Base-by-base conservation (phyloP, 2,329 filamentous ascomycete genomes). In the Hymenoscyphus fructigenus region DNA sequence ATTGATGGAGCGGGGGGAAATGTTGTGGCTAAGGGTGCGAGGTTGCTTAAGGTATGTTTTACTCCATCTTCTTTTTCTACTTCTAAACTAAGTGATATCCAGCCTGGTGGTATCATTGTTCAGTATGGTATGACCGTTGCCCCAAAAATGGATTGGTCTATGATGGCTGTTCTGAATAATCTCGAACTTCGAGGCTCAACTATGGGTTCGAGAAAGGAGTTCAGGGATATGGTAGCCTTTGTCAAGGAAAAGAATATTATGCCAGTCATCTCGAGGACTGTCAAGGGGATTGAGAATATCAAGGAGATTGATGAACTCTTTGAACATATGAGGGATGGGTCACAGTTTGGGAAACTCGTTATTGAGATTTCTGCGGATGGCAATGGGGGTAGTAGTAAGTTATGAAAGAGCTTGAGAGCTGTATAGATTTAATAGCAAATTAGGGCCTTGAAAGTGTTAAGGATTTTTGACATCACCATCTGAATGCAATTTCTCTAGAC, bases 291-390 rank as follows among this genome's bases (percentile, higher is more conserved):
- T 70, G 88, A 90, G 61, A 88, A 93, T 71, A 71, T 96, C 6
- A 83, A 88, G n/a, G 89, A 81, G n/a, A 91, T 98, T 62, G 88
- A 98, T 66, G 82, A 82, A 0, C 77, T 97, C 60, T 98, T 97
- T 75, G 88, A 91, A 50, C 92, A 97, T 60, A 96, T 98, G 87
- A 92, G 91, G 75, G 85, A 87, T 5, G 92, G 90, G 0, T 88
- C 80, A 67, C 94, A 98, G 78, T 97, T 98, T 81, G 95, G 94
- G 12, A 98, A 98, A 79, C 78, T 98, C 71, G 92, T 97, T 1
- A 86, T 97, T 69, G 86, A 91, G 72, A 84, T 93, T 72, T 82
- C 62, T 23, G 23, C 23, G 3, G 65, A 65, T 32, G 62, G 53
- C 12, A 58, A 15, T 34, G 53, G 63, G 14, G 32, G 56, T 34